These are phyloP conservation scores for Curvularia hawaiiensis DNA, from an alignment of 2,329 filamentous ascomycete species.

Conservation along the genomic window DNA sequence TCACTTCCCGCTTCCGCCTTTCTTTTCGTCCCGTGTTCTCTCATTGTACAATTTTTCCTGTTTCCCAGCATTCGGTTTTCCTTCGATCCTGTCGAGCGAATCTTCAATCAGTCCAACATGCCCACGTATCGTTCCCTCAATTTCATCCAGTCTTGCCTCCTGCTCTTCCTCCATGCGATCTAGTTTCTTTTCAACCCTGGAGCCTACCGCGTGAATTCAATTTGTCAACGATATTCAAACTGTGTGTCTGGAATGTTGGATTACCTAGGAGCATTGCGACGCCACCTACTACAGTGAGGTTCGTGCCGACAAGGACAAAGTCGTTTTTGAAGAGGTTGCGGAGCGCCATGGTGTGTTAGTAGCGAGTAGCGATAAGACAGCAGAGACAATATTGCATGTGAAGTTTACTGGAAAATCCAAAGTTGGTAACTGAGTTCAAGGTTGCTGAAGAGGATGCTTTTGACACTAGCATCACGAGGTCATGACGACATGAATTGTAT, in stretches of 20 bases:
- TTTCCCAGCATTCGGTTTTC: constrained; percentile 42
- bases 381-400: background rate
- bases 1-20: constrained; percentile 1
- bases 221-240: background rate
- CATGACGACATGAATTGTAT: constrained; percentile 10
- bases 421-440: background rate
- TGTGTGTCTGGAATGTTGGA: background rate
- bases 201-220: constrained; percentile 1
- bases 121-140: constrained; percentile 54
- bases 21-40: constrained; percentile 14
- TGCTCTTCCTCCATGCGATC: constrained; percentile 53
- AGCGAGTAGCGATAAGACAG: background rate
- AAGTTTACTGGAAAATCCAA: background rate
- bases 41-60: constrained; percentile 43
- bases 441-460: background rate
- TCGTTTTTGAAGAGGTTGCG: constrained; percentile 20
- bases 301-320: constrained; percentile 13
- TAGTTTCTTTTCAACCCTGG: constrained; percentile 24
- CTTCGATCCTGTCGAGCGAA: constrained; percentile 51
- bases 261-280: constrained; percentile 16
- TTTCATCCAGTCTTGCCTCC: constrained; percentile 54
- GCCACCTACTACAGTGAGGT: constrained; percentile 13
- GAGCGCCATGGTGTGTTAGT: constrained; percentile 8
- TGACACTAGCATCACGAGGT: constrained; percentile 1
- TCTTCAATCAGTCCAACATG: constrained; percentile 56